Conservation (phyloP, 2,329 filamentous ascomycete genomes). For the Aschersonia sp. region DNA sequence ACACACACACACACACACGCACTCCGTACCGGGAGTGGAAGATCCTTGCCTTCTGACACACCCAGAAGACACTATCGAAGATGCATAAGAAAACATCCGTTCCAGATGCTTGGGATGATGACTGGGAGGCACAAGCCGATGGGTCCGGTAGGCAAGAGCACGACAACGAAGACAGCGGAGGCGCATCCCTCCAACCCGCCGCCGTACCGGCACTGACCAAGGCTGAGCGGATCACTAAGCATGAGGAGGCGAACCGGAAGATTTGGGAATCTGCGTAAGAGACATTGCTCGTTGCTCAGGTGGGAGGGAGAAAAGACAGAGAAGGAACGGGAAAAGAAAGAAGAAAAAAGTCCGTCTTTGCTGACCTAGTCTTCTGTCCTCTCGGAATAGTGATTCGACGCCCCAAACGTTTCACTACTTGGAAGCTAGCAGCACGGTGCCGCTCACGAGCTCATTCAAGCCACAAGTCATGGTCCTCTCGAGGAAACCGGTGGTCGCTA, state of each 20-base stretch:
- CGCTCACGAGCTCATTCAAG: slow-evolving; percentile 55
- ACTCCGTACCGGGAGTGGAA: not conserved
- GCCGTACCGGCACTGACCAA: slow-evolving; percentile 38
- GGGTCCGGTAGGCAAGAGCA: slow-evolving; percentile 22
- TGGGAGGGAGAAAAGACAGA: not conserved
- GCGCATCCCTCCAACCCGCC: slow-evolving; percentile 5
- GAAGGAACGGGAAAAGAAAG: not conserved
- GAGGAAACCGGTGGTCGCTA: slow-evolving; percentile 58
- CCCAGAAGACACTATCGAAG: not conserved
- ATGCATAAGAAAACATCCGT: slow-evolving; percentile 33
- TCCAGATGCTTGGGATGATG: slow-evolving; percentile 78
- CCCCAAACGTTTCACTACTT: slow-evolving; percentile 64
- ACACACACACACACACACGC: not conserved
- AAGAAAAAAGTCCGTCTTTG: too few relatives aligned
- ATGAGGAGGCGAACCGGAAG: slow-evolving; percentile 70
- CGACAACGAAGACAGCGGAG: slow-evolving; percentile 11
- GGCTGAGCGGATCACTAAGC: slow-evolving; percentile 63
- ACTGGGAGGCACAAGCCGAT: slow-evolving; percentile 75
- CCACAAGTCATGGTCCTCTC: slow-evolving; percentile 72
- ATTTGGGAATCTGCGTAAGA: slow-evolving; percentile 80
- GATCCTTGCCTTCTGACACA: not conserved
- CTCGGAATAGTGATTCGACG: slow-evolving; percentile 42
- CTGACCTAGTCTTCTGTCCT: not conserved
- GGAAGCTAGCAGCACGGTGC: slow-evolving; percentile 46
- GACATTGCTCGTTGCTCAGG: not conserved